Evolutionary conservation across 2,329 filamentous ascomycete species (phyloP), one percentile per base, ranked within the genome.

Genomic region (Colletotrichum navitas): DNA sequence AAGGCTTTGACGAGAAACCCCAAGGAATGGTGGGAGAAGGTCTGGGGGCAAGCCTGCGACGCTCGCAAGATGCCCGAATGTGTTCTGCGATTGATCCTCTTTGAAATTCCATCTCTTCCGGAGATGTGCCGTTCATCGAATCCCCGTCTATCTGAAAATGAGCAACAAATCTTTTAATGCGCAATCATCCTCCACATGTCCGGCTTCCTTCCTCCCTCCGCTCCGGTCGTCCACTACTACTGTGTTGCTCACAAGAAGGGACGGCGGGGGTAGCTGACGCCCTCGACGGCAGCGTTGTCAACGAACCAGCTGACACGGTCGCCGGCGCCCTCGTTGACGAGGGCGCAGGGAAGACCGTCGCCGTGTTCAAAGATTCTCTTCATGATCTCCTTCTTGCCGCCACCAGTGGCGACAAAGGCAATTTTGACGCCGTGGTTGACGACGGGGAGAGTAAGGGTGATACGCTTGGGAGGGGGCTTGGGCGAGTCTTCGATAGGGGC

Each of bases 291-390:
- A 5, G 93, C 86, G 78, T 91, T 88, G 80, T 98, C 96, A 54
- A 95, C 94, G 80, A 99, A 98, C 96, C 96, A 99, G 83, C 91
- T 96, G 78, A 94, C 94, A 77, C 94, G 92, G 75, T 97, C 94
- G 55, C 93, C 94, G 4, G 90, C 92, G 52, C 89, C 90, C 77
- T 93, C 89, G 81, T 99, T 99, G 78, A 99, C 92, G 75, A 98
- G 85, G 1, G 93, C 90, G 80, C 94, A 97, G 1, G 96, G 96
- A 71, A 98, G 85, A 45, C 89, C 91, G 11, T 91, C 91, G 75
- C 93, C 92, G 74, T 94, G 90, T 80, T 96, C 94, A 79, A 99
- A 97, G 76, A 98, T 98, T 79, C 93, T 86, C 88, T 94, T 96
- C 88, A 98, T 87, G 65, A 98, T 92, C 2, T 93, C 93, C 87